Evolutionary conservation across 495 filamentous ascomycete genomes (phyloP), one percentile per base, ranked within the genome.

Genomic region (Geopyxis carbonaria): DNA sequence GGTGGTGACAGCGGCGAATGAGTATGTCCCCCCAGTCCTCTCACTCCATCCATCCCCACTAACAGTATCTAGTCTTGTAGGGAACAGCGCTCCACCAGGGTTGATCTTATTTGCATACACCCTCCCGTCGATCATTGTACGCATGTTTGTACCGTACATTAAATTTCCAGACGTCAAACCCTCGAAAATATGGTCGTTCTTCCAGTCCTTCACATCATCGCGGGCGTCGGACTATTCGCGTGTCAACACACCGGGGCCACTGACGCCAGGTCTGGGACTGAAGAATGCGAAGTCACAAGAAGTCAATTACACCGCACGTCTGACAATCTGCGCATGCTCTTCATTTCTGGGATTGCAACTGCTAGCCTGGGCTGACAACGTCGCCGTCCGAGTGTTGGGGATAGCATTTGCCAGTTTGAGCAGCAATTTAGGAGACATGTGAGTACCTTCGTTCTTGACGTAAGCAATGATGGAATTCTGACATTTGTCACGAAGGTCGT

Each of bases 81-180:
- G 49, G 8, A 45, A 45, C 14, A 47, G 34, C n/a, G 45, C 50
- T n/a, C 49, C 48, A 19, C 41, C 45, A 9, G 50, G 50, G 2
- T 22, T 54, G 13, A 54, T 53, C 22, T 42, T 48, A 10, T 48
- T 54, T 31, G 50, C 45, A 9, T 52, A 52, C 22, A 54, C 48
- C 6, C 49, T 54, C 4, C 50, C 49, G 1, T 54, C 45, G 7
- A 48, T 52, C 11, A 41, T 52, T 15, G 33, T 54, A 6, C 42
- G 41, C 11, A 27, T 44, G 8, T 53, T 52, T n/a, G 48, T 54
- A 10, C 42, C 38, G 11, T 51, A 54, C 14, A 48, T 48, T 4
- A 47, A 31, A 9, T 53, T 48, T 13, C 45, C 45, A 4, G 37
- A 40, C 21, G 25, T 52, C 15, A 22, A 18, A 11, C 15, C 25